Conservation (phyloP, 495 filamentous ascomycete species). For the Penicillium maclennaniae region DNA sequence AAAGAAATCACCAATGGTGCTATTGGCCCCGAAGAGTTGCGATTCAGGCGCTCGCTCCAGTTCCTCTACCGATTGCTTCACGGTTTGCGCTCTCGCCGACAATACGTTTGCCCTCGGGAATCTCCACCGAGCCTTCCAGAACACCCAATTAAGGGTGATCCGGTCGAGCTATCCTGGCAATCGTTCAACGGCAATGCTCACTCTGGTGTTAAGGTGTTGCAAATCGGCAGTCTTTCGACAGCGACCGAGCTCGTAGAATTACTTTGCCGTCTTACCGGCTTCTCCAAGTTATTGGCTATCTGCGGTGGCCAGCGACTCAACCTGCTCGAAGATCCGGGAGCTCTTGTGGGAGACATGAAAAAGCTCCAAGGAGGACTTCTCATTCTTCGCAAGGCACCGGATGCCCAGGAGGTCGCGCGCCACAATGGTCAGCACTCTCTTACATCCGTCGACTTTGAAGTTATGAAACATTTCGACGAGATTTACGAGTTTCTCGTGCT, state of each 20-base stretch:
- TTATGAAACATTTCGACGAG: conserved; percentile 80
- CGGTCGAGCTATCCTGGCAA: conserved; percentile 68
- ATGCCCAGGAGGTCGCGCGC: conserved; percentile 30
- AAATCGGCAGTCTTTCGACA: conserved; percentile 67
- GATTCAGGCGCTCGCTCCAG: conserved; percentile 62
- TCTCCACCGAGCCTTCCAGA: conserved; percentile 36
- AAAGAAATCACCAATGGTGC: conserved; percentile 42
- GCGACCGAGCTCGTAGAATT: conserved; percentile 61
- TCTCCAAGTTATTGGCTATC: conserved; percentile 59
- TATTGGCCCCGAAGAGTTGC: conserved; percentile 49
- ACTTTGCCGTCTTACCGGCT: conserved; percentile 63
- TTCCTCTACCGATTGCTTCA: conserved; percentile 56
- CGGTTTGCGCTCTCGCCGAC: conserved; percentile 49
- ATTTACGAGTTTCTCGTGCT: conserved; percentile 78
- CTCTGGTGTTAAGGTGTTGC: conserved; percentile 53
- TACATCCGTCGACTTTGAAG: conserved; percentile 62
- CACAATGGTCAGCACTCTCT: conserved; percentile 31
- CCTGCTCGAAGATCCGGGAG: conserved; percentile 36
- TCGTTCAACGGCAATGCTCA: conserved; percentile 57
- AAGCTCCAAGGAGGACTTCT: conserved; percentile 56
- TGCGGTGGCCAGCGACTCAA: conserved; percentile 47
- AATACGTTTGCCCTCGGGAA: conserved; percentile 46
- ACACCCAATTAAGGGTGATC: conserved; percentile 51
- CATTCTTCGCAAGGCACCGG: conserved; percentile 46
- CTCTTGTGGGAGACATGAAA: conserved; percentile 39